Conservation (phyloP, 2,329 filamentous ascomycete genomes). For the Penicillium sp. region DNA sequence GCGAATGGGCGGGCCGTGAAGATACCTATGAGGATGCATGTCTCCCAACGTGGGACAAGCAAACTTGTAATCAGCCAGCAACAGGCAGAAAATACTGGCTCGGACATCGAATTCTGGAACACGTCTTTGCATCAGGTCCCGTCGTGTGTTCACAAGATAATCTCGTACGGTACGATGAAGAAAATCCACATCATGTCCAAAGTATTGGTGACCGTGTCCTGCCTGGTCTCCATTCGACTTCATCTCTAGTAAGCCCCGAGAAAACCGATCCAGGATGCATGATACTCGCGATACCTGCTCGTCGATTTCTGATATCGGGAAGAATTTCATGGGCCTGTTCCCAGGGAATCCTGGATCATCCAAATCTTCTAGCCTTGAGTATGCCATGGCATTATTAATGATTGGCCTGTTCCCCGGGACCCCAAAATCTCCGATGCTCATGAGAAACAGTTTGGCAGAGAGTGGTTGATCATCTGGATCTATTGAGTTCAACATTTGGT, state of each 20-base stretch:
- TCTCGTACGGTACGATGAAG: conserved; percentile 1
- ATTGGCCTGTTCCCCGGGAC: neutral
- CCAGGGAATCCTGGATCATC: neutral
- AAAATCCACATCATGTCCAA: neutral
- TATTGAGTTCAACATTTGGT: conserved; percentile 16
- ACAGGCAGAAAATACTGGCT: too few relatives aligned
- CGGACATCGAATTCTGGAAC: neutral
- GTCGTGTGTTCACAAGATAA: neutral
- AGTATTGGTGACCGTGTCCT: neutral
- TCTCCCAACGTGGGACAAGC: too few relatives aligned
- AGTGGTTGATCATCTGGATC: conserved; percentile 7
- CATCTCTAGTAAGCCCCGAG: neutral
- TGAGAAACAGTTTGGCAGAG: conserved; percentile 9
- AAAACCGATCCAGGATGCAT: neutral
- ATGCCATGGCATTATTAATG: neutral
- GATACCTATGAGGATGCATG: too few relatives aligned
- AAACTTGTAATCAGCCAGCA: too few relatives aligned
- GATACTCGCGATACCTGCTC: neutral
- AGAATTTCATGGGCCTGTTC: neutral
- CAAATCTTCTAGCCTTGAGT: too few relatives aligned
- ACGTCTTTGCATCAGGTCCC: neutral
- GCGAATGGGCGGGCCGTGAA: too few relatives aligned
- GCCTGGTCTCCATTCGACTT: neutral
- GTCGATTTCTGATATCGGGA: neutral
- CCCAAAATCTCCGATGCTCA: neutral